Evolutionary conservation across 768 basidiomycete genomes (phyloP), one percentile per base, ranked within the genome.

Genomic region (Pleurotus ostreatus): DNA sequence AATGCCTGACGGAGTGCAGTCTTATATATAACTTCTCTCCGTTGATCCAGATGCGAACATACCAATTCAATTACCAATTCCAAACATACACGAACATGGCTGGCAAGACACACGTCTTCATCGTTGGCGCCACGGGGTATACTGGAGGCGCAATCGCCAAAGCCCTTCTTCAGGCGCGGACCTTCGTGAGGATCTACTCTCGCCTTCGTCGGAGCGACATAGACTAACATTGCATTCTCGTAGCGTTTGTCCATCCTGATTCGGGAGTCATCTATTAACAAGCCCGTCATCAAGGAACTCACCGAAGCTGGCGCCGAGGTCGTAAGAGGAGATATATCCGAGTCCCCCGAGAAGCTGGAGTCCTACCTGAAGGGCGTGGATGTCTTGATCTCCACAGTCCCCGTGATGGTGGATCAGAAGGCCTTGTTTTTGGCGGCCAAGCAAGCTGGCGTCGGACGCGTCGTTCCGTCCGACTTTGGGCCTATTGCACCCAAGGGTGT

Each of bases 291-390:
- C 15, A 49, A 49, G 23, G 48, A 38, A 23, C 34, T 49, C 34
- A 37, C 34, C 13, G 48, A 26, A 5, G 48, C 48, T 37, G 48
- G 48, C 48, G 48, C 48, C 8, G 48, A 49, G 48, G 8, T 38
- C 11, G 13, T 26, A 13, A 34, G 30, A 34, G 48, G 48, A 26
- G 48, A 49, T 37, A 49, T 49, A 18, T 18, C 48, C 23, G 48
- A 49, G 11, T 34, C 16, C 16, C 48, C 48, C 6, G 48, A 49
- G n/a, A 49, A 34, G 26, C 23, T 49, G n/a, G 48, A 49, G 25
- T 49, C 48, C 20, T 20, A 38, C 48, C 48, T 49, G 16, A n/a
- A 49, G 30, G 48, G 48, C 11, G 48, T 49, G 15, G 48, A 49
- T 20, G 38, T 49, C 25, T n/a, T 49, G 23, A 49, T 49, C 48